Evolutionary conservation across 441 rosid genomes (phyloP), one percentile per base, ranked within the genome.

Genomic region (Pelargonium citronellum): DNA sequence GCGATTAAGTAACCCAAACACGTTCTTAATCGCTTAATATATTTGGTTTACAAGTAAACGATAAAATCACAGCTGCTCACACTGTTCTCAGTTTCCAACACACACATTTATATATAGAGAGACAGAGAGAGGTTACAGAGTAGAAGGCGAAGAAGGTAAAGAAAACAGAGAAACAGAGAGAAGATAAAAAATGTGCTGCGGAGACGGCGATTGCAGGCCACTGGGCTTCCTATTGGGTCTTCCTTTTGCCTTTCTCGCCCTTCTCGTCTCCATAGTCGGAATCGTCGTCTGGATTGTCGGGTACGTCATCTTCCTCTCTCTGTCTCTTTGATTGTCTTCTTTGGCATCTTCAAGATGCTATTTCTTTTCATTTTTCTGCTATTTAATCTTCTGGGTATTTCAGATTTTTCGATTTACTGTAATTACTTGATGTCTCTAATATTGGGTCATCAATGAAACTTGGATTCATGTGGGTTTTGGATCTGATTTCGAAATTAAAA

Each of bases 111-210:
- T 30, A 30, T 22, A 22, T 22, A 30, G 37, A 34, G 8, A 39
- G 8, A 39, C 1, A 39, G 43, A 39, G 43, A 39, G 43, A 39
- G 43, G 2, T 39, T 39, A 39, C 9, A 39, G 10, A 6, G 10
- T 6, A 7, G 43, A 39, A 39, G 43, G 43, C 43, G 9, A 39
- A 39, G 43, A 39, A 39, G 10, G 10, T 39, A 39, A 39, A 39
- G 43, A 39, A 39, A 39, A 39, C 43, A 34, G 39, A 34, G 39
- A 0, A 34, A 34, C 0, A 39, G 10, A 39, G 43, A 39, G 43
- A 39, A 39, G 43, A 39, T 39, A 51, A 51, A 51, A 16, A 70
- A 67, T 70, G 16, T 64, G 44, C 67, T 51, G 58, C 58, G 58
- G 58, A 51, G 58, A 51, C 12, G 58, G 58, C n/a, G 58, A 51